Evolutionary conservation across 139 green algal genomes (phyloP).

Genomic region (Dunaliella primolecta): DNA sequence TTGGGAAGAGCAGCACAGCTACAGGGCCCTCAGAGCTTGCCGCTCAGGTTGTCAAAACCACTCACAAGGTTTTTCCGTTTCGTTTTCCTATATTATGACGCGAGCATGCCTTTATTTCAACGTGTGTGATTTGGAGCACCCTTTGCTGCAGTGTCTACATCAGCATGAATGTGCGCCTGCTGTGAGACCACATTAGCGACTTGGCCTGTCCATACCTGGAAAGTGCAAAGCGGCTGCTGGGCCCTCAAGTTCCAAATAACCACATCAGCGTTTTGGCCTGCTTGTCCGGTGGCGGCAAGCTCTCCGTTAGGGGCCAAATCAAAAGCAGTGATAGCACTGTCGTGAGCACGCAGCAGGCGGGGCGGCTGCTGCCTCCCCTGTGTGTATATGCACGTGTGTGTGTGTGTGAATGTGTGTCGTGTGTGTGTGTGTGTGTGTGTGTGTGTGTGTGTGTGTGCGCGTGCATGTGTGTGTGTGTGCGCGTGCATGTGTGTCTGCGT

Average conservation of each 20-base stretch:
- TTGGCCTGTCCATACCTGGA: not conserved
- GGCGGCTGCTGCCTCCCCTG: not conserved
- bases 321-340: not conserved
- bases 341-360: not conserved
- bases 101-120: no score
- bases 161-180: no score
- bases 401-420: not conserved
- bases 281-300: conserved; percentile 38
- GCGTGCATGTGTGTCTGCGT: not conserved
- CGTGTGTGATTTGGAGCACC: no score
- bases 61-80: no score
- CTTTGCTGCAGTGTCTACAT: no score
- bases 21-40: no score
- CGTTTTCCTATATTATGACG: no score
- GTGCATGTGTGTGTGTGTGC: not conserved
- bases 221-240: not conserved
- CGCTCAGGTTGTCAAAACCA: no score
- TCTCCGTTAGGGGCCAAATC: conserved; percentile 7
- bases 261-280: conserved; percentile 43
- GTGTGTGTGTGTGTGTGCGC: not conserved
- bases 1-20: no score
- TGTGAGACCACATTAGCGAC: no score
- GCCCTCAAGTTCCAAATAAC: conserved; percentile 34
- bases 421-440: not conserved
- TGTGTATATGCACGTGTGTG: not conserved